These are phyloP conservation scores for Diutina catenulata DNA, from an alignment of 1,139 yeast species.

Conservation along the genomic window DNA sequence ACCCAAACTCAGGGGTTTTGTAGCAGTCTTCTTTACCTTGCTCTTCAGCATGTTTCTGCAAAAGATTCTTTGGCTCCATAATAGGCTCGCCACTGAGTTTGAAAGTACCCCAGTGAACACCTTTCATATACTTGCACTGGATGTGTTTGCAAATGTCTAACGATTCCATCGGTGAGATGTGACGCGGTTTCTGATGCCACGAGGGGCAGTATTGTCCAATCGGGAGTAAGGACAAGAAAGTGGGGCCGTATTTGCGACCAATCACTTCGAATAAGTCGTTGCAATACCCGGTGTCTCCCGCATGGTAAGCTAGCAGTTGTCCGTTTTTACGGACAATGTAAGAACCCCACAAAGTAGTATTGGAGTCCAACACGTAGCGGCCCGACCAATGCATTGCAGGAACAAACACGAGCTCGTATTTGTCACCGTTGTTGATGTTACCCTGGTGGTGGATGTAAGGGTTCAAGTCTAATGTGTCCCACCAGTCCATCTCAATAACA, in stretches of 20 bases:
- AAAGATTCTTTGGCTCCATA: constrained; percentile 56
- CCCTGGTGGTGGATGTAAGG: constrained; percentile 14
- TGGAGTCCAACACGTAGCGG: constrained; percentile 62
- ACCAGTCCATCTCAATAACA: constrained; percentile 78
- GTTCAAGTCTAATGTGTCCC: constrained; percentile 54
- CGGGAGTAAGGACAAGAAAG: constrained; percentile 65
- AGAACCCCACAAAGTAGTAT: constrained; percentile 80
- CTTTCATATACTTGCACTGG: constrained; percentile 53
- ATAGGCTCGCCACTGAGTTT: constrained; percentile 80
- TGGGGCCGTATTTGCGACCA: constrained; percentile 50
- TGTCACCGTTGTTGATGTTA: constrained; percentile 17
- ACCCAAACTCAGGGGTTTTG: constrained; percentile 31
- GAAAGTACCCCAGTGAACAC: constrained; percentile 96
- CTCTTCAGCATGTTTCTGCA: constrained; percentile 15
- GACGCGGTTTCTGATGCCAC: constrained; percentile 90
- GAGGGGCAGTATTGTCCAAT: constrained; percentile 94
- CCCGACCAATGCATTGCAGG: constrained; percentile 99
- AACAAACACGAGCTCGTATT: constrained; percentile 73
- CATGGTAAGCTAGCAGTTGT: constrained; percentile 70
- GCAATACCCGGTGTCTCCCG: constrained; percentile 91
- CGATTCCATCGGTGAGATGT: constrained; percentile 73
- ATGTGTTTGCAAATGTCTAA: constrained; percentile 54
- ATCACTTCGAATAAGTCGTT: constrained; percentile 57
- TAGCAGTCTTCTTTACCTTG: constrained; percentile 14
- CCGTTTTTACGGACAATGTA: constrained; percentile 57